Evolutionary conservation across 352 stramenopile species (phyloP).

Genomic region (Albugo laibachii): DNA sequence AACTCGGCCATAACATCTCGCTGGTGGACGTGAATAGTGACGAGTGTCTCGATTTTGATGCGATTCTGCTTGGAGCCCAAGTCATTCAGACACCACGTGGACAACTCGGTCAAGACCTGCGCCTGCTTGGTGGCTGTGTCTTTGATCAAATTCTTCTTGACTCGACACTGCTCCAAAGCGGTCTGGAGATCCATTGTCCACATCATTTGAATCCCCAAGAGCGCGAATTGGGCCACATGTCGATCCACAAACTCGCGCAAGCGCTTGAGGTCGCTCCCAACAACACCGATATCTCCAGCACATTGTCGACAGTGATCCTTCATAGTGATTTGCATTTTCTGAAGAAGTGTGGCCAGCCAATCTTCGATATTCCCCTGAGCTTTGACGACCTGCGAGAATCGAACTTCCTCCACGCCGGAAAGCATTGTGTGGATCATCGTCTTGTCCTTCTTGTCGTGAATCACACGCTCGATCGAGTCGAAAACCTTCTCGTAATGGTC

Average conservation of each 20-base stretch:
- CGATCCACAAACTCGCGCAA: constrained; percentile 88
- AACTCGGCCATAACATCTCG: constrained; percentile 94
- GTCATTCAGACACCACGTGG: constrained; percentile 92
- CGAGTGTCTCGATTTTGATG: constrained; percentile 95
- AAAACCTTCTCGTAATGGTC: constrained; percentile 99
- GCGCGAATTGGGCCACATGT: constrained; percentile 89
- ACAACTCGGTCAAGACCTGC: constrained; percentile 86
- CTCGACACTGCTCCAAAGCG: constrained; percentile 86
- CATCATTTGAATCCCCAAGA: constrained; percentile 93
- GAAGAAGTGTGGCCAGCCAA: constrained; percentile 91
- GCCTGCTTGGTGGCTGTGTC: constrained; percentile 91
- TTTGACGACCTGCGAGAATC: constrained; percentile 89
- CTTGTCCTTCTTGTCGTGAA: constrained; percentile 97
- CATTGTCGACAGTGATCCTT: constrained; percentile 93
- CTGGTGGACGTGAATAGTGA: constrained; percentile 97
- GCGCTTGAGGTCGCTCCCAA: constrained; percentile 82
- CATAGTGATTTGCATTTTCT: constrained; percentile 92
- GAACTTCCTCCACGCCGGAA: constrained; percentile 87
- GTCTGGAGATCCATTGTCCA: constrained; percentile 93
- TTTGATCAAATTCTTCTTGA: constrained; percentile 95
- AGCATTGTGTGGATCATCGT: constrained; percentile 89
- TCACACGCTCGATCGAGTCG: constrained; percentile 95
- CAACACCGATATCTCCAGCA: constrained; percentile 81
- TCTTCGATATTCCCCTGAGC: constrained; percentile 97
- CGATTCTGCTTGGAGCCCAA: constrained; percentile 92